Conservation (phyloP, 2,329 filamentous ascomycete genomes). For the Alternaria ethzedia region DNA sequence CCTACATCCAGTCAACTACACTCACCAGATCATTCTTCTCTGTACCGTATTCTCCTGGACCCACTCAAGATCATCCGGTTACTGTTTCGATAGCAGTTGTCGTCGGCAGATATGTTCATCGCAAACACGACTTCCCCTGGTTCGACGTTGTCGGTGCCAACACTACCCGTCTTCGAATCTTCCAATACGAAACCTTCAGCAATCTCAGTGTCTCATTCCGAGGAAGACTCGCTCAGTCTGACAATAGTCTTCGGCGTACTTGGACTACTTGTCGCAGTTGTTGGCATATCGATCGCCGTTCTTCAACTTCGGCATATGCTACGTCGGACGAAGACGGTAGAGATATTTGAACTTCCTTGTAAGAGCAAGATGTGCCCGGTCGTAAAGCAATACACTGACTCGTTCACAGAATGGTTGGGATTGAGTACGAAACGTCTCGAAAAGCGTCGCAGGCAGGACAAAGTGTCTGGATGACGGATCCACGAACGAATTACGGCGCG, state of each 20-base stretch:
- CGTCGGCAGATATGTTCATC: background rate
- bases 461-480: background rate
- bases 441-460: background rate
- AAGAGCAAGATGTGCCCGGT: background rate
- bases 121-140: background rate
- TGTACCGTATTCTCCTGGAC: background rate
- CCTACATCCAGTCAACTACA: background rate
- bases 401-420: background rate
- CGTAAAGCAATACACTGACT: background rate
- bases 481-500: background rate
- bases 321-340: background rate
- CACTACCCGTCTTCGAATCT: background rate
- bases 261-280: background rate
- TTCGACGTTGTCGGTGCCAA: background rate
- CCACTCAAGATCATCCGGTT: no score
- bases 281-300: conserved; percentile 2
- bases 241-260: conserved; percentile 4
- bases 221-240: background rate
- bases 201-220: background rate
- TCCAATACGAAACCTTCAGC: background rate
- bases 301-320: conserved; percentile 8
- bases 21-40: background rate
- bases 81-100: background rate
- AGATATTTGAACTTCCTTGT: conserved; percentile 4
- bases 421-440: background rate